phyloP scores from a whole-genome alignment of 305 asterid species.

The Solanum hybrid region DNA sequence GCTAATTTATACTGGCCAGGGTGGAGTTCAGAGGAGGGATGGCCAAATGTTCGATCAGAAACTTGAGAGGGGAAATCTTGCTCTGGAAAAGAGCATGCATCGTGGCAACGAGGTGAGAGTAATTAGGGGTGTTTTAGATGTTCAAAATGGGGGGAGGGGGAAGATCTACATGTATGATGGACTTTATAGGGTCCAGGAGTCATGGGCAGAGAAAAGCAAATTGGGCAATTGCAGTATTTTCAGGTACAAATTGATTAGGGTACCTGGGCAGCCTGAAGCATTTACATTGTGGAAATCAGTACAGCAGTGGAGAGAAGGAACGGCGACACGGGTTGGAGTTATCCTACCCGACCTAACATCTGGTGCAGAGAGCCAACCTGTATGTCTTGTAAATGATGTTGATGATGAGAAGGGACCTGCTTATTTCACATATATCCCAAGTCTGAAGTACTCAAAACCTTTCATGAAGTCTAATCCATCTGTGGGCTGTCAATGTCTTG shows the following conservation, averaged over 20 bases:
- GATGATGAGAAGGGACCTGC: slow-evolving; percentile 81
- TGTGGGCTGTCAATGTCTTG: slow-evolving; percentile 51
- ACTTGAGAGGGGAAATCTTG: slow-evolving; percentile 88
- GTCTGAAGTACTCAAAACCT: slow-evolving; percentile 47
- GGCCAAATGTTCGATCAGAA: slow-evolving; percentile 82
- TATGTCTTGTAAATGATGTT: slow-evolving; percentile 73
- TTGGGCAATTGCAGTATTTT: slow-evolving; percentile 58
- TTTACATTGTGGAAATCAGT: slow-evolving; percentile 70
- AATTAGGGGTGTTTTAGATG: slow-evolving; percentile 62
- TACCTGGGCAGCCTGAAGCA: slow-evolving; percentile 73
- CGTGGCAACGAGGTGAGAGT: slow-evolving; percentile 84
- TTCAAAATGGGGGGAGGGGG: slow-evolving; percentile 27
- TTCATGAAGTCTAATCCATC: slow-evolving; percentile 30
- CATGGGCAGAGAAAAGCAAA: slow-evolving; percentile 67
- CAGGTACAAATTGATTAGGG: slow-evolving; percentile 65
- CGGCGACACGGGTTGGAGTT: slow-evolving; percentile 41
- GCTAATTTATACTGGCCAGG: slow-evolving; percentile 72
- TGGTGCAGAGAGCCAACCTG: slow-evolving; percentile 66
- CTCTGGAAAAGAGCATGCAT: slow-evolving; percentile 68
- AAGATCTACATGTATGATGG: slow-evolving; percentile 83
- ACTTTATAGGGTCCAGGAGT: slow-evolving; percentile 61
- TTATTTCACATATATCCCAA: slow-evolving; percentile 60
- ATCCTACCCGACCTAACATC: slow-evolving; percentile 71
- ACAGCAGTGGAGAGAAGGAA: slow-evolving; percentile 77
- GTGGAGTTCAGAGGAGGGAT: slow-evolving; percentile 69